phyloP scores from a whole-genome alignment of 2,329 filamentous ascomycete genomes.

The Elsinoe ampelina region DNA sequence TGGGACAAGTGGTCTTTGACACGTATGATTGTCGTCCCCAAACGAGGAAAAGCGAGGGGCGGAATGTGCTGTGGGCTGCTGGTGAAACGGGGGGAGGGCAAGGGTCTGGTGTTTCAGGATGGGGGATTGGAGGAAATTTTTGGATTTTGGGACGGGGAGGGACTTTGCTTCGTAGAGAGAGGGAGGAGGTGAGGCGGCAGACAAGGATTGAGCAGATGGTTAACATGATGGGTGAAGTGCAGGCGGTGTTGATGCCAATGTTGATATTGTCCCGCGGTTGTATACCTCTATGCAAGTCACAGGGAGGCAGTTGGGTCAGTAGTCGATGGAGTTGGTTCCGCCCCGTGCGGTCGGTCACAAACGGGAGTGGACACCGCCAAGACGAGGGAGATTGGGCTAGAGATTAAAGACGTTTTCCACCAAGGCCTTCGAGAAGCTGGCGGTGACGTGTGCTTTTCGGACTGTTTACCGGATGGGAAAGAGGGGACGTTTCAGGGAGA shows the following conservation, averaged over 20 bases:
- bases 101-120: background rate
- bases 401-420: conserved; percentile 30
- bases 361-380: conserved; percentile 64
- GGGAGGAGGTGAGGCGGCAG: no score
- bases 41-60: no score
- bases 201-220: no score
- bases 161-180: no score
- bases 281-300: background rate
- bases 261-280: no score
- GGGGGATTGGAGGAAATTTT: background rate
- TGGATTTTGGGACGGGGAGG: no score
- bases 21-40: background rate
- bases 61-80: background rate
- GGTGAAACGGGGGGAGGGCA: background rate
- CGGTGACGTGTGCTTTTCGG: background rate
- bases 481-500: conserved; percentile 5
- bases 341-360: background rate
- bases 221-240: no score
- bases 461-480: background rate
- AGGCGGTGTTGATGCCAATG: no score
- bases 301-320: background rate
- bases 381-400: conserved; percentile 80
- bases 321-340: background rate
- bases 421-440: background rate
- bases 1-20: background rate